Percentiles rank a stretch among this genome's conserved stretches.
These are phyloP conservation scores for Psidium guajava DNA, from an alignment of 345 rosid genomes.

Conservation along the genomic window DNA sequence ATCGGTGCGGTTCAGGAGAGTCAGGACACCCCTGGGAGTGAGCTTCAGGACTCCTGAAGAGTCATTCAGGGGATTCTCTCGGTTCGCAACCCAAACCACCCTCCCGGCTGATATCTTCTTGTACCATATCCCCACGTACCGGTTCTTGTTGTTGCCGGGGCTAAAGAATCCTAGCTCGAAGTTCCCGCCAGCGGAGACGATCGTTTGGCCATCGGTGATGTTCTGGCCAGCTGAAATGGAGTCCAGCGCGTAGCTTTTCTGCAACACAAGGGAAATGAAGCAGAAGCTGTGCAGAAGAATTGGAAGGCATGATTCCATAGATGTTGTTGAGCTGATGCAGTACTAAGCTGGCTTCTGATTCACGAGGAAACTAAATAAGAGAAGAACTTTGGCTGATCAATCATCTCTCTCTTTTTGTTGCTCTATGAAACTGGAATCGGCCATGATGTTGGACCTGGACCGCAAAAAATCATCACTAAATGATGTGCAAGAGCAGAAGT, in stretches of 20 bases:
- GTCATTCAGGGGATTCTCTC: slow-evolving; percentile 22
- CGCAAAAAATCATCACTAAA: not conserved
- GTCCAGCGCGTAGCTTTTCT: not conserved
- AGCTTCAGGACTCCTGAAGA: slow-evolving; percentile 25
- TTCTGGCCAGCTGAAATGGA: not conserved
- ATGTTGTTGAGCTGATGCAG: not conserved
- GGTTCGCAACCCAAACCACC: slow-evolving; percentile 50
- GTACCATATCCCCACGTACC: slow-evolving; percentile 41
- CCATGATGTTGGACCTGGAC: not conserved
- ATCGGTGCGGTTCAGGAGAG: not conserved
- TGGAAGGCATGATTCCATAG: not conserved
- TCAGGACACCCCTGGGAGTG: slow-evolving; percentile 3
- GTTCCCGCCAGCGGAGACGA: not conserved
- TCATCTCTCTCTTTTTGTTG: not conserved
- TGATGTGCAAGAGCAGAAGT: not conserved
- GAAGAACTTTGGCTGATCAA: not conserved
- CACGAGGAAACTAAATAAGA: not conserved
- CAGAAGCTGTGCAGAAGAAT: not conserved
- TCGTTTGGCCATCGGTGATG: slow-evolving; percentile 3
- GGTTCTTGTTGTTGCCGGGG: slow-evolving; percentile 22
- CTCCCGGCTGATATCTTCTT: slow-evolving; percentile 12
- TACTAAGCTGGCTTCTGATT: not conserved
- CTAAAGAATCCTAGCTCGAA: slow-evolving; percentile 30
- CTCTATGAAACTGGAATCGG: not conserved
- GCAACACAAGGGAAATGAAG: not conserved